Conservation (phyloP, 2,329 filamentous ascomycete genomes). For the Alternaria rosae region DNA sequence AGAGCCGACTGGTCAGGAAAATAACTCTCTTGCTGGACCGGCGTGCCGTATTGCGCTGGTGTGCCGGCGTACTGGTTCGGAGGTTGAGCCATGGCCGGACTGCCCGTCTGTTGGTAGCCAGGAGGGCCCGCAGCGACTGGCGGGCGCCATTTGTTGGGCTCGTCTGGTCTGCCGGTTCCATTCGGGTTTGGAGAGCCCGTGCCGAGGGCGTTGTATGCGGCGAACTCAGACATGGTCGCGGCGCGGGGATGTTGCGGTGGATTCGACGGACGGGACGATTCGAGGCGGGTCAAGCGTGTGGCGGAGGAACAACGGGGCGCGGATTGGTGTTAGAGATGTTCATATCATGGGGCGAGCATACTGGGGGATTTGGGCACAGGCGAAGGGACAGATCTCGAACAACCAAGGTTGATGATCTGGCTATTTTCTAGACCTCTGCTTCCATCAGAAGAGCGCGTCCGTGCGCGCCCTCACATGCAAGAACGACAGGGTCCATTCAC, state of each 20-base stretch:
- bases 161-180: conserved; percentile 37
- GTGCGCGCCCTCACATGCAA: conserved; percentile 30
- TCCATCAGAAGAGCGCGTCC: conserved; percentile 23
- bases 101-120: conserved; percentile 55
- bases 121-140: conserved; percentile 54
- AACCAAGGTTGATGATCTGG: conserved; percentile 43
- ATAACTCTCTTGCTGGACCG: conserved; percentile 50
- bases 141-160: conserved; percentile 48
- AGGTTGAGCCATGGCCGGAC: conserved; percentile 35
- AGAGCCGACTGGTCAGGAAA: conserved; percentile 50
- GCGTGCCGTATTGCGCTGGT: conserved; percentile 36
- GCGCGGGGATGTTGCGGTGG: conserved; percentile 31
- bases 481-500: conserved; percentile 18
- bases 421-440: conserved; percentile 34
- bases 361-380: conserved; percentile 14
- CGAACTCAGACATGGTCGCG: conserved; percentile 48
- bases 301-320: conserved; percentile 17
- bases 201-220: conserved; percentile 48
- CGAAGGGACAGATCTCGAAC: conserved; percentile 13
- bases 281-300: conserved; percentile 25
- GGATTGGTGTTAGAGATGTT: conserved; percentile 17
- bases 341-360: conserved; percentile 33
- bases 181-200: conserved; percentile 40
- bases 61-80: conserved; percentile 43
- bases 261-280: conserved; percentile 20